Evolutionary conservation across 768 basidiomycete species (phyloP).

Genomic region (Rhizopogon roseolus): DNA sequence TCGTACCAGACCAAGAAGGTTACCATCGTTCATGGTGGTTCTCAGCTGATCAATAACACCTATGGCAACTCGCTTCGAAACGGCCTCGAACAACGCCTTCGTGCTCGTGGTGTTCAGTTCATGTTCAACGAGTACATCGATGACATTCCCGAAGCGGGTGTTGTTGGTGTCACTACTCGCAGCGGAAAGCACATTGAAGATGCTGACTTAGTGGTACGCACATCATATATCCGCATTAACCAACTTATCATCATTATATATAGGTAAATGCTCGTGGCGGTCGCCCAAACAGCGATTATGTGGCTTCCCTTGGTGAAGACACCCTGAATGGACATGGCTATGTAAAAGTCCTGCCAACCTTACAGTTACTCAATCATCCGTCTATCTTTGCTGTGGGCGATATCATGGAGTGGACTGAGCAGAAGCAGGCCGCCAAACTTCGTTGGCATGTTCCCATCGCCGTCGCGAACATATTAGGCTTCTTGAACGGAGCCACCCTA

Average conservation of each 20-base stretch:
- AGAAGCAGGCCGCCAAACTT: slow-evolving; percentile 54
- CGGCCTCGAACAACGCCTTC: slow-evolving; percentile 36
- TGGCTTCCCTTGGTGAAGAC: slow-evolving; percentile 38
- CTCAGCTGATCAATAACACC: slow-evolving; percentile 47
- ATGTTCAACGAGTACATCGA: slow-evolving; percentile 51
- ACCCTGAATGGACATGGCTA: slow-evolving; percentile 31
- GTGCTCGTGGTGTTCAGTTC: slow-evolving; percentile 42
- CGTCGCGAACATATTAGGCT: slow-evolving; percentile 42
- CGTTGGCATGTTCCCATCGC: slow-evolving; percentile 39
- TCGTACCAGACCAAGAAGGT: slow-evolving; percentile 34
- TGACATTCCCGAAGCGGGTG: slow-evolving; percentile 33
- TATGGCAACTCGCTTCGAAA: slow-evolving; percentile 54
- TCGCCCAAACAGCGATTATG: slow-evolving; percentile 50
- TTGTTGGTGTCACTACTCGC: slow-evolving; percentile 40
- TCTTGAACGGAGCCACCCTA: slow-evolving; percentile 33
- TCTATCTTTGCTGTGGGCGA: slow-evolving; percentile 66
- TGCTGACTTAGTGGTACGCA: slow-evolving; percentile 56
- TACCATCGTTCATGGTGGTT: slow-evolving; percentile 56
- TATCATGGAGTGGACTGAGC: slow-evolving; percentile 57
- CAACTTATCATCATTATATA: slow-evolving; percentile 1
- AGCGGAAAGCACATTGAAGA: slow-evolving; percentile 41
- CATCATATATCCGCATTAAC: neutral
- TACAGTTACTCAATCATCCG: slow-evolving; percentile 48
- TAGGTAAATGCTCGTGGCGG: slow-evolving; percentile 27
- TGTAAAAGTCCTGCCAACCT: slow-evolving; percentile 51